A percentile compares a stretch with the other conserved stretches of the same genome.
Evolutionary conservation across 257 asterid genomes (phyloP).

Genomic region (Nyctanthes arbortristis): DNA sequence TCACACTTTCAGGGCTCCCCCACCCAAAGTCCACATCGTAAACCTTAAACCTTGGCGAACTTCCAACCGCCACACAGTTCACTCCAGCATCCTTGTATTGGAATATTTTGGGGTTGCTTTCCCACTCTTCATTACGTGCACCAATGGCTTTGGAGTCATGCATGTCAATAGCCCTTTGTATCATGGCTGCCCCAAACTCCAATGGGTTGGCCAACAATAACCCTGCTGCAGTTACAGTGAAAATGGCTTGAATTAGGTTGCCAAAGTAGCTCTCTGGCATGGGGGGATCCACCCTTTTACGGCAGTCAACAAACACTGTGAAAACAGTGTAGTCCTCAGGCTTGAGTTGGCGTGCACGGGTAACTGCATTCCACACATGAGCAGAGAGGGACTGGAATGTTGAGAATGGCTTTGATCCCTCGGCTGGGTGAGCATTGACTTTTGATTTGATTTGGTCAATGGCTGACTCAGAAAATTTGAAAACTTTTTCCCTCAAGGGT

Average conservation of each 20-base stretch:
- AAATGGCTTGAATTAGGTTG: slow-evolving; percentile 91
- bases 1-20: slow-evolving; percentile 84
- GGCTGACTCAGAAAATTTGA: slow-evolving; percentile 77
- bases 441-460: slow-evolving; percentile 68
- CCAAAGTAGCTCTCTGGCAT: slow-evolving; percentile 98
- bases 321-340: slow-evolving; percentile 85
- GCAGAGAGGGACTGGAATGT: slow-evolving; percentile 91
- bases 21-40: slow-evolving; percentile 93
- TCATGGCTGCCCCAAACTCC: slow-evolving; percentile 69
- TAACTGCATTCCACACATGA: slow-evolving; percentile 91
- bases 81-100: slow-evolving; percentile 88
- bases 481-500: slow-evolving; percentile 64
- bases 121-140: slow-evolving; percentile 84
- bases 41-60: slow-evolving; percentile 95
- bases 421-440: slow-evolving; percentile 46
- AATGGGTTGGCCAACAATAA: slow-evolving; percentile 49
- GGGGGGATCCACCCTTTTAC: slow-evolving; percentile 80
- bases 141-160: slow-evolving; percentile 71
- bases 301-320: slow-evolving; percentile 95
- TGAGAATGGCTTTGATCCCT: slow-evolving; percentile 49
- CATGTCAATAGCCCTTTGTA: slow-evolving; percentile 63
- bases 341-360: slow-evolving; percentile 81
- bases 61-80: slow-evolving; percentile 97
- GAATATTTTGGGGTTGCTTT: slow-evolving; percentile 75
- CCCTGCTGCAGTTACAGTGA: slow-evolving; percentile 88